A percentile compares a stretch with the other conserved stretches of the same genome.
Evolutionary conservation across 148 eudicot species (phyloP).

Genomic region (Salicornia ramosissima): DNA sequence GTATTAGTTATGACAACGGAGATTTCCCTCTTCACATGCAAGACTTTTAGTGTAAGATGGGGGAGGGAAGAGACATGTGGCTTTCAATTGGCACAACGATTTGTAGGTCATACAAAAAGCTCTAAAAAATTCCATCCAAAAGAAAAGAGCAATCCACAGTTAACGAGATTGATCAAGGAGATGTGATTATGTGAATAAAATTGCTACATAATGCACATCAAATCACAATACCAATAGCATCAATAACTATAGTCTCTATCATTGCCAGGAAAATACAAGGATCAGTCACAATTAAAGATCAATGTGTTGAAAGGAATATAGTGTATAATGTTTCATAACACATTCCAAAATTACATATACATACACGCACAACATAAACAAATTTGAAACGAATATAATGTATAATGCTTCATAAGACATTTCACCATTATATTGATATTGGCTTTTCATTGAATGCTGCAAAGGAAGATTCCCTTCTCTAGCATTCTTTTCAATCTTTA

Average conservation of each 20-base stretch:
- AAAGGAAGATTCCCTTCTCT: background rate
- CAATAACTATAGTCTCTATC: background rate
- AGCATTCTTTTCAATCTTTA: too few relatives aligned
- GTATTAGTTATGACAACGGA: background rate
- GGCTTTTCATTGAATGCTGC: background rate
- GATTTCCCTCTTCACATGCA: background rate
- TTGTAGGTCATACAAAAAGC: slow-evolving; percentile 4
- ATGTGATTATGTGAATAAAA: background rate
- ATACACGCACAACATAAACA: background rate
- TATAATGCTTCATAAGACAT: background rate
- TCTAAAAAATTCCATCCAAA: background rate
- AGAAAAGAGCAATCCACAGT: background rate
- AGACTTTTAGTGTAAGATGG: background rate
- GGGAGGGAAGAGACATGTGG: background rate
- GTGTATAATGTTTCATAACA: too few relatives aligned
- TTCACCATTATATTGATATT: background rate
- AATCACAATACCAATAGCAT: background rate
- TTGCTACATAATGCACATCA: background rate
- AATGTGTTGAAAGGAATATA: too few relatives aligned
- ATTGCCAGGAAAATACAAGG: background rate
- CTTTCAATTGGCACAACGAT: background rate
- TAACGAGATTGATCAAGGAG: background rate
- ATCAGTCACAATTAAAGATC: background rate
- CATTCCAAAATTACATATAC: too few relatives aligned
- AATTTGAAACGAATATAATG: background rate